These are phyloP conservation scores for Tricharina praecox DNA, from an alignment of 495 filamentous ascomycete species.

Conservation along the genomic window DNA sequence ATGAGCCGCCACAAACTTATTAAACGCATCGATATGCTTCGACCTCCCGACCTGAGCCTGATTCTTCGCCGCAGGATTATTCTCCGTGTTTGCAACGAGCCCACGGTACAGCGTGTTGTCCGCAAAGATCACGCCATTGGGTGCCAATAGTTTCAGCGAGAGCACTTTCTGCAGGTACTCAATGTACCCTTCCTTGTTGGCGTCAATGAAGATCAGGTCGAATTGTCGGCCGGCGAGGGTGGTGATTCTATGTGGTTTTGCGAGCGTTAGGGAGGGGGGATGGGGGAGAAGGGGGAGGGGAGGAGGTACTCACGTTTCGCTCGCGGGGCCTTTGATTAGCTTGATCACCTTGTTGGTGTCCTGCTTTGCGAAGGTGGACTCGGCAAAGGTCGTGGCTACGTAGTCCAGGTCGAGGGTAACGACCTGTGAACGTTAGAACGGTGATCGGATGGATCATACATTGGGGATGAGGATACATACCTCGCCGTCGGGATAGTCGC, in stretches of 20 bases:
- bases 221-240: slow-evolving; percentile 22
- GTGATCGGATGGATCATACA: neutral
- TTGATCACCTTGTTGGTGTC: too few relatives aligned
- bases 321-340: too few relatives aligned
- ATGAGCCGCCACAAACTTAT: slow-evolving; percentile 21
- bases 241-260: slow-evolving; percentile 8
- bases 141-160: slow-evolving; percentile 17
- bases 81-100: slow-evolving; percentile 8
- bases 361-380: slow-evolving; percentile 19
- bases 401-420: slow-evolving; percentile 21
- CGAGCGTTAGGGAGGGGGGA: too few relatives aligned
- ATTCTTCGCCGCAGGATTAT: neutral
- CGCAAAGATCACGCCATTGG: slow-evolving; percentile 23
- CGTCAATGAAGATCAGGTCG: slow-evolving; percentile 27
- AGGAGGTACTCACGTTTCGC: too few relatives aligned
- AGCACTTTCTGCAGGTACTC: slow-evolving; percentile 17
- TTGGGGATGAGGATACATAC: slow-evolving; percentile 4
- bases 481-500: slow-evolving; percentile 13
- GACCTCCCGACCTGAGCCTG: slow-evolving; percentile 9
- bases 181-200: slow-evolving; percentile 25
- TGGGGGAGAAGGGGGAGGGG: neutral
- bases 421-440: slow-evolving; percentile 15
- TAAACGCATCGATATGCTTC: slow-evolving; percentile 21
- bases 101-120: slow-evolving; percentile 23
- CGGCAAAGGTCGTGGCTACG: slow-evolving; percentile 13